Evolutionary conservation across 345 rosid genomes (phyloP).

Genomic region (Lagerstroemia speciosa): DNA sequence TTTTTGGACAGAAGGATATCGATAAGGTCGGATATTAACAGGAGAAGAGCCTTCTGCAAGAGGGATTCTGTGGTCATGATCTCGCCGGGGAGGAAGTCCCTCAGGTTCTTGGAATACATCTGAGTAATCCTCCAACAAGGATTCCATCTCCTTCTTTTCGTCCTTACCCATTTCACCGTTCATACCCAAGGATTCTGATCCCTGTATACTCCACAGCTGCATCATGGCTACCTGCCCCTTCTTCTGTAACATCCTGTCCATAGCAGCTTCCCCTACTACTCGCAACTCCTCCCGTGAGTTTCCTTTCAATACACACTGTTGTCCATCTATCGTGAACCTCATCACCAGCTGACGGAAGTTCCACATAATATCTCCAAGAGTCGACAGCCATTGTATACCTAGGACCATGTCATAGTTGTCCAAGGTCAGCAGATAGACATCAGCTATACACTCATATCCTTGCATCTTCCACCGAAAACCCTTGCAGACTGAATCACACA

Average conservation of each 20-base stretch:
- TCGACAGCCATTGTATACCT: conserved; percentile 1
- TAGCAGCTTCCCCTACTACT: not conserved
- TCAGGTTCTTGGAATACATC: not conserved
- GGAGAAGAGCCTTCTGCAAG: not conserved
- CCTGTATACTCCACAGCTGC: too few species aligned
- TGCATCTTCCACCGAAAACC: not conserved
- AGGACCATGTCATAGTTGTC: not conserved
- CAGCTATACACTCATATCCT: not conserved
- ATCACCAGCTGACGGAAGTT: not conserved
- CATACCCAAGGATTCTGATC: not conserved
- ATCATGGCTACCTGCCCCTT: too few species aligned
- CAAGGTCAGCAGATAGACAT: not conserved
- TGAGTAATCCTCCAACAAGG: not conserved
- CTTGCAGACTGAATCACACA: too few species aligned
- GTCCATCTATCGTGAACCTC: not conserved
- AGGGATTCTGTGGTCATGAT: not conserved
- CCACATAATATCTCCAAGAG: too few species aligned
- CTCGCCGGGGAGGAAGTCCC: not conserved
- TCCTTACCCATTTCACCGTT: not conserved
- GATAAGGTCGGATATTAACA: not conserved
- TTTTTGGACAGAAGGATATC: too few species aligned
- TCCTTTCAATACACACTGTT: not conserved
- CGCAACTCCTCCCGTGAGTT: too few species aligned
- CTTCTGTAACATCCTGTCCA: too few species aligned
- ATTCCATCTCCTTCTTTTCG: too few species aligned